phyloP scores from a whole-genome alignment of 2,329 filamentous ascomycete species.

The Sporothrix luriei region DNA sequence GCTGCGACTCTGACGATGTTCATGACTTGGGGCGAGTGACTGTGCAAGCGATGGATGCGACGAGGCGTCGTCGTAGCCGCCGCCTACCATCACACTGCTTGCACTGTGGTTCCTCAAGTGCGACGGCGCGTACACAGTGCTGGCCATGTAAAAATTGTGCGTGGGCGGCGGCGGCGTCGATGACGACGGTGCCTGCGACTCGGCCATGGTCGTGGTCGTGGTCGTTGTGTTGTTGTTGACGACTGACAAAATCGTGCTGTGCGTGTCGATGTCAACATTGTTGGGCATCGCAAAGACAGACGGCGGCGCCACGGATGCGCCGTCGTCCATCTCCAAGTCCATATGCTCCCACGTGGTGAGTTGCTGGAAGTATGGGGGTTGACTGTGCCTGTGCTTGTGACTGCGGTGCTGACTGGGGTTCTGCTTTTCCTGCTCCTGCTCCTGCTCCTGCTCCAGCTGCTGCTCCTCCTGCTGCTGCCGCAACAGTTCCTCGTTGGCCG shows the following conservation, averaged over 20 bases:
- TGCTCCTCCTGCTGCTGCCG: neutral
- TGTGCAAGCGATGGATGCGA: neutral
- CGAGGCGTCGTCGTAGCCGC: neutral
- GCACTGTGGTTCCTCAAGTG: constrained; percentile 2
- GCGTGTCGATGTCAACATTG: constrained; percentile 10
- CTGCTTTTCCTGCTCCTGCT: too few species aligned
- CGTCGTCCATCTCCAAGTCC: constrained; percentile 19
- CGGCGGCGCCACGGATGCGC: neutral
- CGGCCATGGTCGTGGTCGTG: neutral
- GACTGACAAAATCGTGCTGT: constrained; percentile 17
- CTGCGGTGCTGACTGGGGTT: too few species aligned
- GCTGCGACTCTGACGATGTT: neutral
- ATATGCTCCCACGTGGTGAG: constrained; percentile 20
- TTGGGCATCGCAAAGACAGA: constrained; percentile 8
- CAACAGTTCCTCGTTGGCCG: constrained; percentile 18
- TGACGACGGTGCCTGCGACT: constrained; percentile 26
- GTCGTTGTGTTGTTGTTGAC: too few species aligned
- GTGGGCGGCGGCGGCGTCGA: constrained; percentile 21
- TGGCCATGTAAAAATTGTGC: constrained; percentile 7
- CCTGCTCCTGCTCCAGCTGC: too few species aligned
- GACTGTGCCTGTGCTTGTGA: neutral
- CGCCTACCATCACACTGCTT: neutral
- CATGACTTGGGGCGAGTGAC: neutral
- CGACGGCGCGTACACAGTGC: constrained; percentile 7
- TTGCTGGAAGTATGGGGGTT: constrained; percentile 10